phyloP scores from a whole-genome alignment of 1,284 basidiomycete genomes.

The Apiotrichum sp. region DNA sequence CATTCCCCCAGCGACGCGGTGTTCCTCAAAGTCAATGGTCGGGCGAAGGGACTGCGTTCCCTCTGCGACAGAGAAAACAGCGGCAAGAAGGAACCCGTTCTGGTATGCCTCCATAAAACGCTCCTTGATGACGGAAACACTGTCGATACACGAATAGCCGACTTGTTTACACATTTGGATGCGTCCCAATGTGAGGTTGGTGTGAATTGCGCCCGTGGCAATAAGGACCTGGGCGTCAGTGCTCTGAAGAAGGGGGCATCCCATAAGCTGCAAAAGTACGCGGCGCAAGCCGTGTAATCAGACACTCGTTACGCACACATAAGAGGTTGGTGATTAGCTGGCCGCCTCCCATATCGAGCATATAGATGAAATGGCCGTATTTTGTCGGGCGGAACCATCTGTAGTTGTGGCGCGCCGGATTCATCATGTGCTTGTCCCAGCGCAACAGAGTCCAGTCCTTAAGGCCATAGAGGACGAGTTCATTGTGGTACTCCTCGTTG shows the following conservation, averaged over 20 bases:
- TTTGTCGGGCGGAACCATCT: too few relatives aligned
- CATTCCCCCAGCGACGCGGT: conserved; percentile 48
- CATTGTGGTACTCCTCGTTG: conserved; percentile 56
- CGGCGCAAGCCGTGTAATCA: too few relatives aligned
- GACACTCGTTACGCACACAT: too few relatives aligned
- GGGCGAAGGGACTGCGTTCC: conserved; percentile 14
- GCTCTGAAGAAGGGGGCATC: too few relatives aligned
- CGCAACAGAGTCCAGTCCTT: background rate
- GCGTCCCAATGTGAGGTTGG: background rate
- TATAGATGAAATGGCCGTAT: too few relatives aligned
- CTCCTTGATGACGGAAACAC: background rate
- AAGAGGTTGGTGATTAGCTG: too few relatives aligned
- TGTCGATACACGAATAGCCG: conserved; percentile 65
- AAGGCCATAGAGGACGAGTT: background rate
- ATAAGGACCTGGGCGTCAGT: background rate
- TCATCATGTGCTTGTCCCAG: background rate
- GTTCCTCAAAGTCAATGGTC: conserved; percentile 23
- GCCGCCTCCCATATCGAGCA: too few relatives aligned
- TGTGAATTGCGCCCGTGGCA: background rate
- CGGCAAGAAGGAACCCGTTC: conserved; percentile 46
- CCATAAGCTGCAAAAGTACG: too few relatives aligned
- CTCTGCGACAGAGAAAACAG: conserved; percentile 60
- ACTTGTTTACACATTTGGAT: conserved; percentile 61
- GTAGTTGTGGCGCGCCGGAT: too few relatives aligned
- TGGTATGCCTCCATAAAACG: conserved; percentile 46